A percentile compares a stretch with the other conserved stretches of the same genome.
These are phyloP conservation scores for Aegilops speltoides DNA, from an alignment of 176 grass and related monocot species.

Conservation along the genomic window DNA sequence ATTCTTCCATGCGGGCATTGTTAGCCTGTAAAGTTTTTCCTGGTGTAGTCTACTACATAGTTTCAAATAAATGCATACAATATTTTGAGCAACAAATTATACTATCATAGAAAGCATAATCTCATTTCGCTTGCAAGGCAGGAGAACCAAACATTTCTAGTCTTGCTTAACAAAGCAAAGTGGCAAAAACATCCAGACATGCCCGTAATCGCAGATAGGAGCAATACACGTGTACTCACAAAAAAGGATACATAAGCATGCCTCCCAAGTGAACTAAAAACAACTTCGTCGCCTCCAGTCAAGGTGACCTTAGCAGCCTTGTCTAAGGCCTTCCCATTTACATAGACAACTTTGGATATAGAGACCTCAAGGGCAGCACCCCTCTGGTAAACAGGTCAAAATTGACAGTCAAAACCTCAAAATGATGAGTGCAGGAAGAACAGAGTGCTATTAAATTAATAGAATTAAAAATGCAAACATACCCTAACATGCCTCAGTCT, in stretches of 20 bases:
- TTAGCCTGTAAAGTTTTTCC: background rate
- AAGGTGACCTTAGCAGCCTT: constrained; percentile 72
- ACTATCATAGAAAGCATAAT: background rate
- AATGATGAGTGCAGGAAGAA: constrained; percentile 17
- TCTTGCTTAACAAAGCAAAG: background rate
- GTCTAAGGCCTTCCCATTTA: constrained; percentile 89
- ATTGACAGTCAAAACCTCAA: constrained; percentile 18
- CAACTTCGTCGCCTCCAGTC: constrained; percentile 82
- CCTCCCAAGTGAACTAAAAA: constrained; percentile 67
- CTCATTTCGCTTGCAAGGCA: background rate
- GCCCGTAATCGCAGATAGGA: background rate
- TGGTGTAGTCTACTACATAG: background rate
- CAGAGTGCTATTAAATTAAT: background rate
- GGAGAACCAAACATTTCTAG: background rate
- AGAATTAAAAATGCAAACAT: constrained; percentile 25
- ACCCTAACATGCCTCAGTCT: constrained; percentile 86
- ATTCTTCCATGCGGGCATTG: background rate
- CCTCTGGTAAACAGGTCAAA: constrained; percentile 26
- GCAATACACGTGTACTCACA: background rate
- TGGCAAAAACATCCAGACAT: background rate
- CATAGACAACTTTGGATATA: constrained; percentile 67
- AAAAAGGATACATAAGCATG: constrained; percentile 92
- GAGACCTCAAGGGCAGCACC: constrained; percentile 67
- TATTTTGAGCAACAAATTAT: background rate
- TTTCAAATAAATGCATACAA: background rate